Conservation (phyloP, 2,329 filamentous ascomycete genomes). For the Ceratocystis colombiana region DNA sequence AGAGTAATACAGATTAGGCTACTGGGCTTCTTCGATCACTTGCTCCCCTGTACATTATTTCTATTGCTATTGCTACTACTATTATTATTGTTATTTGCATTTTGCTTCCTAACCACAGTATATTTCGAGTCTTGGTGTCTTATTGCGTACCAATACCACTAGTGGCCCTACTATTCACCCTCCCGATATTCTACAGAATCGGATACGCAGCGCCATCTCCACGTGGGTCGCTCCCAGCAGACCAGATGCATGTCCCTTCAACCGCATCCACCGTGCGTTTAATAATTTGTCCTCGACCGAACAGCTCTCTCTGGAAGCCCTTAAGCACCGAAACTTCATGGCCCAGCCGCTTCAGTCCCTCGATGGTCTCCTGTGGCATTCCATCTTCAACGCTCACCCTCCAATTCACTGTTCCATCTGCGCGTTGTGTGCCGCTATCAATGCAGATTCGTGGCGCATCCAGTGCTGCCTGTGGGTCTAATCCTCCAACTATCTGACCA, state of each 20-base stretch:
- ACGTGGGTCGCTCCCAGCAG: conserved; percentile 76
- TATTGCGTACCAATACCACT: background rate
- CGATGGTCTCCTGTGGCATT: conserved; percentile 56
- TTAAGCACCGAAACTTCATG: conserved; percentile 61
- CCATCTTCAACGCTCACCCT: conserved; percentile 76
- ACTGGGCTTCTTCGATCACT: background rate
- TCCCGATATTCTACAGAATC: conserved; percentile 28
- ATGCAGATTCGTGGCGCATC: conserved; percentile 90
- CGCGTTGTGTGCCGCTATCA: conserved; percentile 58
- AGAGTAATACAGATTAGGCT: conserved; percentile 22
- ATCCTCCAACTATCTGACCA: conserved; percentile 73
- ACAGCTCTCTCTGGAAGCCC: conserved; percentile 57
- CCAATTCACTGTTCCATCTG: conserved; percentile 47
- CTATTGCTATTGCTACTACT: background rate
- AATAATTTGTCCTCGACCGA: conserved; percentile 83
- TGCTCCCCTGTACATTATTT: conserved; percentile 27
- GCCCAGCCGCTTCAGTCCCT: conserved; percentile 57
- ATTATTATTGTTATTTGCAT: conserved; percentile 26
- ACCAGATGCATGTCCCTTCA: conserved; percentile 66
- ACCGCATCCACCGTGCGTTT: conserved; percentile 58
- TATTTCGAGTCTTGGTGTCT: background rate
- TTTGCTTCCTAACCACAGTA: conserved; percentile 8
- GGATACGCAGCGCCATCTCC: conserved; percentile 67
- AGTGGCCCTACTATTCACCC: background rate
- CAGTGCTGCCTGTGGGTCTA: conserved; percentile 76